A percentile compares a stretch with the other conserved stretches of the same genome.
phyloP scores from a whole-genome alignment of 148 eudicot genomes.

The Camellia japonica region DNA sequence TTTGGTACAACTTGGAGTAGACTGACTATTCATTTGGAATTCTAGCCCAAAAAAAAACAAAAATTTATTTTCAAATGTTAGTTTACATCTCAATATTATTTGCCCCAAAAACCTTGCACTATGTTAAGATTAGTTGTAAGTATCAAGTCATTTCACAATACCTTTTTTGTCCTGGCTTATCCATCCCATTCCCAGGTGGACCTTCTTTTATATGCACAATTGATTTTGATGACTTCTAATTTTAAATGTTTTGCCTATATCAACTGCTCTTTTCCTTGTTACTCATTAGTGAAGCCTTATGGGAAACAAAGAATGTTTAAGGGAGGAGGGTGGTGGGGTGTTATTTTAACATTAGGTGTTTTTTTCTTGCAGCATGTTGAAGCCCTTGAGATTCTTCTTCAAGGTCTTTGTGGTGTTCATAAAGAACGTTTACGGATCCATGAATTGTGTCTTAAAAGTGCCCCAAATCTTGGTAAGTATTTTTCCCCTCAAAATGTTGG shows the following conservation, averaged over 20 bases:
- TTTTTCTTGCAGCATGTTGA: slow-evolving; percentile 73
- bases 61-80: background rate
- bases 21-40: background rate
- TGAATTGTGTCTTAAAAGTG: slow-evolving; percentile 82
- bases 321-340: background rate
- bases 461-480: slow-evolving; percentile 69
- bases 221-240: too few species aligned
- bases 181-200: background rate
- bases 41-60: background rate
- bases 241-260: background rate
- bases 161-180: background rate
- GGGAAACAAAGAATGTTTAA: background rate
- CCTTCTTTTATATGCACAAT: background rate
- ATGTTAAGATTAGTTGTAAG: background rate
- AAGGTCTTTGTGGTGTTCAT: slow-evolving; percentile 82
- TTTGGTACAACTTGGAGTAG: background rate
- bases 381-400: slow-evolving; percentile 94
- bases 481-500: background rate
- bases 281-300: background rate
- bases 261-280: background rate
- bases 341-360: background rate
- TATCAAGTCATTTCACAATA: too few species aligned
- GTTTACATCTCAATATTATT: background rate
- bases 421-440: slow-evolving; percentile 73
- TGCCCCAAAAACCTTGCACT: background rate